A percentile compares a stretch with the other conserved stretches of the same genome.
Evolutionary conservation across 148 eudicot species (phyloP).

Genomic region (Vaccinium darrowii): DNA sequence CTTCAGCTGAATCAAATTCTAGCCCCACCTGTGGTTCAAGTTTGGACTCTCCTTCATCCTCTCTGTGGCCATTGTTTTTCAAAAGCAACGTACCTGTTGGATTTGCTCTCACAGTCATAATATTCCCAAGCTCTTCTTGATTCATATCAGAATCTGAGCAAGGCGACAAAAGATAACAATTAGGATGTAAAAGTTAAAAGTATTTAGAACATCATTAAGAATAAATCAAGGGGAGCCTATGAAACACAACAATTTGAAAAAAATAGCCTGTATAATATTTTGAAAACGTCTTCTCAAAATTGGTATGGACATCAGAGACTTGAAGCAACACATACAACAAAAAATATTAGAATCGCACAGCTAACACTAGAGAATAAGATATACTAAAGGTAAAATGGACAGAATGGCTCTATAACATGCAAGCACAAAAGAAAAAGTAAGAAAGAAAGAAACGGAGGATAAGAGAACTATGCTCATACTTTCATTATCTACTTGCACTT

Average conservation of each 20-base stretch:
- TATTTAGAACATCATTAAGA: not conserved
- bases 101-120: conserved; percentile 47
- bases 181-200: not conserved
- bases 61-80: conserved; percentile 32
- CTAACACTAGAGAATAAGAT: not conserved
- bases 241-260: not conserved
- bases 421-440: not conserved
- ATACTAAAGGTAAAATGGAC: not conserved
- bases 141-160: conserved; percentile 46
- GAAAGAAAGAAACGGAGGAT: not conserved
- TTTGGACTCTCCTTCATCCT: conserved; percentile 39
- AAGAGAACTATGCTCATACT: not conserved
- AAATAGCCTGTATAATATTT: not conserved
- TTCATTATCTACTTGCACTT: not conserved
- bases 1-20: conserved; percentile 57
- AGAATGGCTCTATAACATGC: not conserved
- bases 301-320: not conserved
- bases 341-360: not conserved
- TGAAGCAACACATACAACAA: not conserved
- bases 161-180: not conserved
- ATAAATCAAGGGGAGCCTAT: not conserved
- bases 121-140: conserved; percentile 42
- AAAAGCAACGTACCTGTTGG: conserved; percentile 26
- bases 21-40: conserved; percentile 52
- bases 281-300: not conserved